phyloP scores from a whole-genome alignment of 495 filamentous ascomycete species.

The Lasiosphaeriaceae sp. region DNA sequence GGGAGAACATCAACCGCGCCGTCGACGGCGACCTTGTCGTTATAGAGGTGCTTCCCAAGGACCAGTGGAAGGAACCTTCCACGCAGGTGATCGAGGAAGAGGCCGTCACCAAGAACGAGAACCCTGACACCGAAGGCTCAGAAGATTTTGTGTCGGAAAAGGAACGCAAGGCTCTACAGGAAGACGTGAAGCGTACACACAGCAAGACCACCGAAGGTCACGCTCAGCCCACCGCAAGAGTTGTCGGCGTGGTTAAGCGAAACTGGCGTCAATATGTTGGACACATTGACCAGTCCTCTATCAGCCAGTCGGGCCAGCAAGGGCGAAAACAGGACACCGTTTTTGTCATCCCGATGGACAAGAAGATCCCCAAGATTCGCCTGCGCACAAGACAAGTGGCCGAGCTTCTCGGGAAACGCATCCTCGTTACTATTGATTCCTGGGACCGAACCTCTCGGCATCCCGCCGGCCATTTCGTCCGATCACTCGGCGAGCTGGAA shows the following conservation, averaged over 20 bases:
- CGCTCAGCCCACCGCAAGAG: conserved; percentile 85
- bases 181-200: conserved; percentile 85
- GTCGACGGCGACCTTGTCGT: conserved; percentile 90
- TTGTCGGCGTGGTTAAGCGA: conserved; percentile 88
- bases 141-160: conserved; percentile 76
- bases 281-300: conserved; percentile 83
- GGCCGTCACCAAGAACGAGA: conserved; percentile 86
- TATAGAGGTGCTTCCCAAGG: conserved; percentile 84
- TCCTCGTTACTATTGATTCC: conserved; percentile 91
- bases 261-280: conserved; percentile 99
- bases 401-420: conserved; percentile 82
- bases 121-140: conserved; percentile 71
- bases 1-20: conserved; percentile 93
- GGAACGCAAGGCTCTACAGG: conserved; percentile 79
- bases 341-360: conserved; percentile 96
- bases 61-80: conserved; percentile 94
- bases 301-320: conserved; percentile 62
- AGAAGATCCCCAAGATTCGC: conserved; percentile 91
- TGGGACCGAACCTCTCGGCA: conserved; percentile 93
- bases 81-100: conserved; percentile 96
- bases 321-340: conserved; percentile 84
- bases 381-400: conserved; percentile 84
- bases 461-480: conserved; percentile 88
- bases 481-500: conserved; percentile 88
- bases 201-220: conserved; percentile 71